Base-by-base conservation (phyloP, 768 basidiomycete species). In the Lactifluus subvellereus region DNA sequence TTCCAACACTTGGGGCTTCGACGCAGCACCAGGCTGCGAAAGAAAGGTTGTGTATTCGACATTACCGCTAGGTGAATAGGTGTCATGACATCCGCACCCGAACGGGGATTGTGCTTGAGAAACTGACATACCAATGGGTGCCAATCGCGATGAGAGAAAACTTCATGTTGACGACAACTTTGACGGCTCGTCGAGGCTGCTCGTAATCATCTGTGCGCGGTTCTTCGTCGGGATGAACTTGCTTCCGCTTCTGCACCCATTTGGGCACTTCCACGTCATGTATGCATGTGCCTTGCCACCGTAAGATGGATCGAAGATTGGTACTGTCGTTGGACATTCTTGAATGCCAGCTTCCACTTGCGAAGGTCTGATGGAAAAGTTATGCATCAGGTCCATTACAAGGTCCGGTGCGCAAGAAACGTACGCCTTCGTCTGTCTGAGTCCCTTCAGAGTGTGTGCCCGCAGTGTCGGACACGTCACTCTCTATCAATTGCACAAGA, bases 101-200 rank as follows among this genome's bases (percentile, higher is more conserved):
- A 61, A 57, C 60, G 2, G 57, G 59, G 72, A 59, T 13, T 20
- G 18, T 16, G 18, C 18, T 11, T 11, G 35, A 61, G 8, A 42
- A 8, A 16, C 27, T 27, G 27, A 57, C 69, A 35, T 62, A 90
- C 92, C 85, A 80, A 22, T 78, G 74, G 6, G 86, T 91, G 10
- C 94, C 94, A 35, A 94, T 78, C 8, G 91, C 91, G 60, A 92
- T 77, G 38, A 95, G 69, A 33, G 91, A 94, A 70, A 96, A 94
- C 70, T 84, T 87, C 22, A 77, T 76, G 70, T 95, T 96, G 66
- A 94, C 77, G 4, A 87, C 84, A 9, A 89, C 77, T 10, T 76
- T 76, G 42, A 84, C 80, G 4, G 87, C 89, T 33, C 85, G 81
- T 37, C 82, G 79, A 8, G 88, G 87, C 67, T 89, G 87, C 32